phyloP scores from a whole-genome alignment of 2,329 filamentous ascomycete species.

The Aspergillus ruber region DNA sequence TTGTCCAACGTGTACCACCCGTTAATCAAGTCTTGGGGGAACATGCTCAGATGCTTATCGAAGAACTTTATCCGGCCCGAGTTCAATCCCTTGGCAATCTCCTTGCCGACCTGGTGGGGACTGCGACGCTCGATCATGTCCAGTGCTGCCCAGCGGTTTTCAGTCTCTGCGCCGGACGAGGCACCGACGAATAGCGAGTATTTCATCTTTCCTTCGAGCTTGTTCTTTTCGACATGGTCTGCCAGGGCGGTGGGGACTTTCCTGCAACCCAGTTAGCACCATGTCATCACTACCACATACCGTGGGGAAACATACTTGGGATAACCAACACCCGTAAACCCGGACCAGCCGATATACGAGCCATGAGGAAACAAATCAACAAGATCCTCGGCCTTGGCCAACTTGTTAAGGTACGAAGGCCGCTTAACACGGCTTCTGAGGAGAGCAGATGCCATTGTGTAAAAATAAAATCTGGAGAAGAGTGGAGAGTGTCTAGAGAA shows the following conservation, averaged over 20 bases:
- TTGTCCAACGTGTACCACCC: conserved; percentile 80
- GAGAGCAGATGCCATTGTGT: conserved; percentile 60
- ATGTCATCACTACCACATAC: conserved; percentile 2
- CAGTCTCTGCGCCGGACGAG: conserved; percentile 82
- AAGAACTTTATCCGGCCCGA: conserved; percentile 84
- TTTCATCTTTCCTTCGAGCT: conserved; percentile 72
- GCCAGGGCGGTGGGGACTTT: conserved; percentile 78
- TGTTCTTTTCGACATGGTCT: conserved; percentile 83
- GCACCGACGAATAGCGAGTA: conserved; percentile 86
- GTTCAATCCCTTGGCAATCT: conserved; percentile 86
- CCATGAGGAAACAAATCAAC: conserved; percentile 76
- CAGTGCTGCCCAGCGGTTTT: conserved; percentile 81
- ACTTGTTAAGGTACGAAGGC: conserved; percentile 71
- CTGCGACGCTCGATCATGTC: conserved; percentile 85
- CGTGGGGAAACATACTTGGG: conserved; percentile 59
- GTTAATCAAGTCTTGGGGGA: conserved; percentile 79
- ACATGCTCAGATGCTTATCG: conserved; percentile 91
- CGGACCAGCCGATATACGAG: conserved; percentile 84
- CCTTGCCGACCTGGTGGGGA: conserved; percentile 85
- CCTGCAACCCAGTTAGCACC: conserved; percentile 36
- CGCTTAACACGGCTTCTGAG: conserved; percentile 69
- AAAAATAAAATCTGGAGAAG: conserved; percentile 3
- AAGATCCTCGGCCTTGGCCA: conserved; percentile 71
- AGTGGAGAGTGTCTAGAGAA: conserved; percentile 7
- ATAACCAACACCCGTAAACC: conserved; percentile 85